These are phyloP conservation scores for Leptographium radiaticola DNA, from an alignment of 2,329 filamentous ascomycete species.

Conservation along the genomic window DNA sequence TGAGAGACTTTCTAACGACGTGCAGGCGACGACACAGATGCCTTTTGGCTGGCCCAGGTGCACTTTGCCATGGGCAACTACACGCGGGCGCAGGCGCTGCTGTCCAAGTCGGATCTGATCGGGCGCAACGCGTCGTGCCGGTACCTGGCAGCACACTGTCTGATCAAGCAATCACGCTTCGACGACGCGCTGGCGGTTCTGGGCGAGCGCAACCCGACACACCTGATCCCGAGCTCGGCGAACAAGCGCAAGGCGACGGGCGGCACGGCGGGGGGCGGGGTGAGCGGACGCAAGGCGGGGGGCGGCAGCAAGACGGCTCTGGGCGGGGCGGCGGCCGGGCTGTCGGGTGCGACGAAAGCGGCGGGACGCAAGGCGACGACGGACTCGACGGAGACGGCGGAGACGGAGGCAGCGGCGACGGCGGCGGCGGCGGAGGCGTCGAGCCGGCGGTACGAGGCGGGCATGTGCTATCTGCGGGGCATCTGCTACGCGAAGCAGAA, in stretches of 20 bases:
- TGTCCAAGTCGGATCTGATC: constrained; percentile 73
- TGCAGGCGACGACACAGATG: constrained; percentile 80
- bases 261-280: neutral
- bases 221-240: constrained; percentile 56
- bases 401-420: constrained; percentile 5
- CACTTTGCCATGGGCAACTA: constrained; percentile 95
- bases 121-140: constrained; percentile 72
- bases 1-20: constrained; percentile 5
- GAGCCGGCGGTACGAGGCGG: constrained; percentile 79
- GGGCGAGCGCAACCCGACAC: constrained; percentile 86
- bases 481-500: constrained; percentile 96
- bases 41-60: constrained; percentile 95
- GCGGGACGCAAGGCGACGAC: neutral
- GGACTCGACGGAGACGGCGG: neutral
- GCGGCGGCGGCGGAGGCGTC: constrained; percentile 11
- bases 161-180: constrained; percentile 81
- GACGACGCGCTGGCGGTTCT: constrained; percentile 79
- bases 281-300: neutral
- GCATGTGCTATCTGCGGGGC: constrained; percentile 91
- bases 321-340: constrained; percentile 14
- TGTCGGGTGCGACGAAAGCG: too few species aligned
- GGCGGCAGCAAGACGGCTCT: constrained; percentile 9
- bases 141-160: constrained; percentile 87
- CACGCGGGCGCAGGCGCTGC: constrained; percentile 75
- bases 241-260: constrained; percentile 51